These are phyloP conservation scores for Herpotrichia juniperi DNA, from an alignment of 2,329 filamentous ascomycete species.

Conservation along the genomic window DNA sequence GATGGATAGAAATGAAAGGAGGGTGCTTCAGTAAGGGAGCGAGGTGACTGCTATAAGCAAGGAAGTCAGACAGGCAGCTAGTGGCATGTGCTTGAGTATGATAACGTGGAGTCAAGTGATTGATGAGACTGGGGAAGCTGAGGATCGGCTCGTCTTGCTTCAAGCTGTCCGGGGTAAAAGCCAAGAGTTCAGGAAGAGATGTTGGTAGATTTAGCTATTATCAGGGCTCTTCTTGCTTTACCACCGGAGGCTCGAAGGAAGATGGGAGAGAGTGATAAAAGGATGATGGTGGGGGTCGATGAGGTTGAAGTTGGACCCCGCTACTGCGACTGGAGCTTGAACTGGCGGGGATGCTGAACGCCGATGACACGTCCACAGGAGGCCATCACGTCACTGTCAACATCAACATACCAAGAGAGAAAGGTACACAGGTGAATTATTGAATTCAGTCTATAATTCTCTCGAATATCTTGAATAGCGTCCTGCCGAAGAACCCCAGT, in stretches of 20 bases:
- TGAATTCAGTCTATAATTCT: background rate
- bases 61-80: background rate
- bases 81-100: conserved; percentile 1
- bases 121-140: background rate
- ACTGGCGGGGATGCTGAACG: background rate
- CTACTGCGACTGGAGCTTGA: background rate
- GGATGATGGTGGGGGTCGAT: conserved; percentile 14
- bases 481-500: background rate
- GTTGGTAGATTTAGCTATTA: conserved; percentile 11
- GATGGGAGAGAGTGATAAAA: background rate
- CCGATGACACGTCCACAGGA: no score
- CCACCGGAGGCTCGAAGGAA: conserved; percentile 23
- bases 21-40: background rate
- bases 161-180: conserved; percentile 23
- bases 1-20: background rate
- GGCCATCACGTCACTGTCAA: background rate
- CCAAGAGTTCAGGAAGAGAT: conserved; percentile 35
- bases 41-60: background rate
- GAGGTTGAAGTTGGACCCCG: conserved; percentile 2
- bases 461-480: background rate
- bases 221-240: conserved; percentile 33
- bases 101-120: conserved; percentile 6
- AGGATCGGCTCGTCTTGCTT: background rate
- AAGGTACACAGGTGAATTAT: background rate
- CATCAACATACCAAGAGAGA: background rate